Evolutionary conservation across 2,329 filamentous ascomycete genomes (phyloP), one percentile per base, ranked within the genome.

Genomic region (Thielaviopsis ethacetica): DNA sequence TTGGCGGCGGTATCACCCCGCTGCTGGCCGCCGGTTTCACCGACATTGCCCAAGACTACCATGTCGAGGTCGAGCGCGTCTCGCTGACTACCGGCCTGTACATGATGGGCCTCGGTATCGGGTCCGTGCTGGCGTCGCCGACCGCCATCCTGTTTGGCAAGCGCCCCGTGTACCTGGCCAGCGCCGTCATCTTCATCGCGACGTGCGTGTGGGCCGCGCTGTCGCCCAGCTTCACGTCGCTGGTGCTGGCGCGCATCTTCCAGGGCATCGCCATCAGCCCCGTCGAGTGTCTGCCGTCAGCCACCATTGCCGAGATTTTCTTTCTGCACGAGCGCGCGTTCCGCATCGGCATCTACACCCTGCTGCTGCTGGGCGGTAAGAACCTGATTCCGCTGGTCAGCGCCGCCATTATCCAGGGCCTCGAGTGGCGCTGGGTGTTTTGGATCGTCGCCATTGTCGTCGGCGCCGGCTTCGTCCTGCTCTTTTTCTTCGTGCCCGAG

Each of bases 271-370:
- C 90, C 0, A 84, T 96, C 54, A 93, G 88, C 63, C 89, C 90
- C 0, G 88, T 95, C 9, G 91, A 97, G 69, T 95, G 90, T 66
- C 77, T 97, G 30, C 91, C 91, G 0, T 95, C 89, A 4, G 91
- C 91, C 17, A 95, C 90, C 0, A 91, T 97, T 66, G 90, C 91
- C 3, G 91, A 97, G 70, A 96, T 97, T 62, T 97, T 91, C 74
- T 61, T 95, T 67, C 75, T 97, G 21, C 91, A 97, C 66, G 91
- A 97, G 71, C 80, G 91, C 62, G 91, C 91, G 0, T 97, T 91
- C 68, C 85, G 91, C 4, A 82, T 97, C 52, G 93, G 93, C 10
- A 90, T 97, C 24, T 97, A 97, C 68, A 96, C 91, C 0, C 72
- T 97, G 21, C 75, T 97, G 5, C 76, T 97, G 13, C 78, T 97